Evolutionary conservation across 179 eudicot species (phyloP).

Genomic region (Camellia oleifera): DNA sequence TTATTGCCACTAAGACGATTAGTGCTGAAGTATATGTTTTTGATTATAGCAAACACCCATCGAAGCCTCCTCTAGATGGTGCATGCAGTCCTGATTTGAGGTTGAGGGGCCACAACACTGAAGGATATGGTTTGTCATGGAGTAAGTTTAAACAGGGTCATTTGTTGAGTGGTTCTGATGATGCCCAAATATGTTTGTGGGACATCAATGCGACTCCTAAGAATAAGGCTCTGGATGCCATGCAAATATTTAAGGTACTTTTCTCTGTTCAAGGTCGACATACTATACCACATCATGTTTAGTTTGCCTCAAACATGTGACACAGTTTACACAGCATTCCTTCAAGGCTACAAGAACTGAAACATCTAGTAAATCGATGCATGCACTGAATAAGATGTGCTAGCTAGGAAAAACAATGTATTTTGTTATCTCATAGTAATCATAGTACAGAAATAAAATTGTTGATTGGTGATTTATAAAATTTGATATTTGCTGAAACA

Average conservation of each 20-base stretch:
- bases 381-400: background rate
- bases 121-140: conserved; percentile 97
- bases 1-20: conserved; percentile 86
- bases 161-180: conserved; percentile 93
- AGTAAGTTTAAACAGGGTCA: conserved; percentile 84
- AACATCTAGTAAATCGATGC: background rate
- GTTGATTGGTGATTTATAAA: background rate
- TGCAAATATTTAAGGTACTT: conserved; percentile 83
- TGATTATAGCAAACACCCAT: conserved; percentile 90
- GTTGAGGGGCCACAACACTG: conserved; percentile 83
- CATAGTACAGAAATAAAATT: background rate
- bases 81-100: conserved; percentile 86
- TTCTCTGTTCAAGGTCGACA: background rate
- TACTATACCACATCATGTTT: background rate
- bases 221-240: conserved; percentile 75
- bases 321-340: background rate
- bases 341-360: background rate
- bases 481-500: conserved; percentile 1
- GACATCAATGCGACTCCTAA: conserved; percentile 84
- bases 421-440: background rate
- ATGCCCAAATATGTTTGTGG: conserved; percentile 97
- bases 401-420: background rate
- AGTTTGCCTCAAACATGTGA: background rate
- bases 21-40: conserved; percentile 87
- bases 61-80: conserved; percentile 88